Evolutionary conservation across 225 moss, liverwort and hornwort genomes (phyloP).

Genomic region (Pseudisothecium myosuroides): DNA sequence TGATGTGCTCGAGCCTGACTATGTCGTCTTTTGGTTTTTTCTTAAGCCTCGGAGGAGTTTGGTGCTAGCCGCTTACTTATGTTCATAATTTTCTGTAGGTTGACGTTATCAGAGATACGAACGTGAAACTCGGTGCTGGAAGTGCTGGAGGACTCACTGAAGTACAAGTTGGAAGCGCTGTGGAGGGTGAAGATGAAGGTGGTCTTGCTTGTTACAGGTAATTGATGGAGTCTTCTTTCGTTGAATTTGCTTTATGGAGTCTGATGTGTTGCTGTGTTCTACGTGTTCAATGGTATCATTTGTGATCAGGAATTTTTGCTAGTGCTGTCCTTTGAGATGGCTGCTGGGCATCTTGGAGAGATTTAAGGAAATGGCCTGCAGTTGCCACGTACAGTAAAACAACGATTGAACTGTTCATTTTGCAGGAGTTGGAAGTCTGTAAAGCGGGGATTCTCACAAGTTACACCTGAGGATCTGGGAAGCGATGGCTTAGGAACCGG

Average conservation of each 20-base stretch:
- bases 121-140: neutral
- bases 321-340: neutral
- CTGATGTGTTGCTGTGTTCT: neutral
- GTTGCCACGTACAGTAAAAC: neutral
- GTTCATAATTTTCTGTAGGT: slow-evolving; percentile 4
- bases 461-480: slow-evolving; percentile 26
- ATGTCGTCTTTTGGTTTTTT: neutral
- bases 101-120: neutral
- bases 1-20: neutral
- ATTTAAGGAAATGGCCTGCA: neutral
- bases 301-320: neutral
- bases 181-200: slow-evolving; percentile 32
- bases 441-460: slow-evolving; percentile 52
- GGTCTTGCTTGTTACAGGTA: slow-evolving; percentile 27
- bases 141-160: slow-evolving; percentile 19
- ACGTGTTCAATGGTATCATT: neutral
- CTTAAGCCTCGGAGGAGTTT: neutral
- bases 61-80: neutral
- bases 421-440: slow-evolving; percentile 66
- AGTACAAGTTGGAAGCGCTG: slow-evolving; percentile 14
- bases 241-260: neutral
- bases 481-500: slow-evolving; percentile 21
- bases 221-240: neutral
- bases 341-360: neutral
- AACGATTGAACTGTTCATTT: neutral